A percentile compares a stretch with the other conserved stretches of the same genome.
phyloP scores from a whole-genome alignment of 331 rosid species.

The Malus hybrid region DNA sequence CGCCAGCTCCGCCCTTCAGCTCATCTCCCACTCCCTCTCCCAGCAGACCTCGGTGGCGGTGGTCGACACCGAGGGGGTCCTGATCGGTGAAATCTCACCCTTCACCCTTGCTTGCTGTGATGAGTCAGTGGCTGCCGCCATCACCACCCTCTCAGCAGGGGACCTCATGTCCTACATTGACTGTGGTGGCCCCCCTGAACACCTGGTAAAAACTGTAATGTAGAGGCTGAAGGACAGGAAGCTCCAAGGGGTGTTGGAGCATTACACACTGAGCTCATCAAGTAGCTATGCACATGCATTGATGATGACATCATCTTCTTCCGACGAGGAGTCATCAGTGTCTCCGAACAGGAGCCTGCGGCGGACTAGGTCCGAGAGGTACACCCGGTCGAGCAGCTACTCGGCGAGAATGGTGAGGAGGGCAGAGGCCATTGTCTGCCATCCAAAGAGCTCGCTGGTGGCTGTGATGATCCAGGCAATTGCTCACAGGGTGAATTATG shows the following conservation, averaged over 20 bases:
- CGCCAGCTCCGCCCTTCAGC: slow-evolving; percentile 53
- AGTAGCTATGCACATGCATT: background rate
- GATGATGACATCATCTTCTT: slow-evolving; percentile 29
- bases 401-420: slow-evolving; percentile 78
- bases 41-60: slow-evolving; percentile 89
- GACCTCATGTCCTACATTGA: slow-evolving; percentile 96
- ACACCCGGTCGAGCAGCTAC: slow-evolving; percentile 58
- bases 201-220: slow-evolving; percentile 54
- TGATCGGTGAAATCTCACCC: slow-evolving; percentile 95
- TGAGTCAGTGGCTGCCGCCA: slow-evolving; percentile 61
- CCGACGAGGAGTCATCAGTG: slow-evolving; percentile 57
- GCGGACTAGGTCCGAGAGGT: slow-evolving; percentile 39
- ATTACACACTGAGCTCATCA: slow-evolving; percentile 23
- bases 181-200: slow-evolving; percentile 83
- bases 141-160: slow-evolving; percentile 63
- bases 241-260: slow-evolving; percentile 51
- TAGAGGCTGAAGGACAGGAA: slow-evolving; percentile 60
- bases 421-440: slow-evolving; percentile 88
- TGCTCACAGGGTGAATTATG: slow-evolving; percentile 85
- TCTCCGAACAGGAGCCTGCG: slow-evolving; percentile 25
- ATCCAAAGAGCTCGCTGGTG: slow-evolving; percentile 73
- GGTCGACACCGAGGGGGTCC: slow-evolving; percentile 51
- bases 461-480: slow-evolving; percentile 98
- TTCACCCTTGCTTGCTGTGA: slow-evolving; percentile 78
- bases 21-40: slow-evolving; percentile 51